Conservation (phyloP, 1,284 basidiomycete species). For the Ganoderma lingzhi region DNA sequence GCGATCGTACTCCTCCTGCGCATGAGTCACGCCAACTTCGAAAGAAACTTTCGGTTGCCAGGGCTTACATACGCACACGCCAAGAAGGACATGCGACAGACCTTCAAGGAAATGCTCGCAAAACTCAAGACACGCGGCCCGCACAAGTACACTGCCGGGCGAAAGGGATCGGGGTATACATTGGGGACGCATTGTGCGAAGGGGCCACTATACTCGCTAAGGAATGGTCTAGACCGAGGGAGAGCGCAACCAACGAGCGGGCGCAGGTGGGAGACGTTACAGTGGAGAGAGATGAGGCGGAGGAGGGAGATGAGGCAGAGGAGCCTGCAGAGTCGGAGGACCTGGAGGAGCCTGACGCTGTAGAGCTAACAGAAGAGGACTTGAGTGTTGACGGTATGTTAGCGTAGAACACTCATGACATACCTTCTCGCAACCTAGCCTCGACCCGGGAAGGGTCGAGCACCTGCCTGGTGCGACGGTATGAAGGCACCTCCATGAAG, state of each 20-base stretch:
- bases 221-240: neutral
- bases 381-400: neutral
- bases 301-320: neutral
- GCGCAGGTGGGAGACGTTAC: too few relatives aligned
- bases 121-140: neutral
- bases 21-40: constrained; percentile 18
- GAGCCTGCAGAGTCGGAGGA: too few relatives aligned
- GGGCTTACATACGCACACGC: constrained; percentile 18
- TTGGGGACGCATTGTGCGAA: neutral
- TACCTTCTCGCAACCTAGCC: too few relatives aligned
- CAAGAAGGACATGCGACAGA: constrained; percentile 19
- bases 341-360: too few relatives aligned
- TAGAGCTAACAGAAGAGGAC: constrained; percentile 1
- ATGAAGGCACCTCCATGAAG: neutral
- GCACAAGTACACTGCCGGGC: constrained; percentile 2
- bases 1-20: constrained; percentile 24
- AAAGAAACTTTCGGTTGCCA: constrained; percentile 20
- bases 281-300: neutral
- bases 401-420: too few relatives aligned
- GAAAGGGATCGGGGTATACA: neutral
- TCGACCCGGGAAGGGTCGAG: too few relatives aligned
- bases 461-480: neutral
- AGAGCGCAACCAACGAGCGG: too few relatives aligned
- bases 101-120: constrained; percentile 12
- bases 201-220: neutral